Conservation (phyloP, 768 basidiomycete genomes). For the Lanmaoa rubissima region DNA sequence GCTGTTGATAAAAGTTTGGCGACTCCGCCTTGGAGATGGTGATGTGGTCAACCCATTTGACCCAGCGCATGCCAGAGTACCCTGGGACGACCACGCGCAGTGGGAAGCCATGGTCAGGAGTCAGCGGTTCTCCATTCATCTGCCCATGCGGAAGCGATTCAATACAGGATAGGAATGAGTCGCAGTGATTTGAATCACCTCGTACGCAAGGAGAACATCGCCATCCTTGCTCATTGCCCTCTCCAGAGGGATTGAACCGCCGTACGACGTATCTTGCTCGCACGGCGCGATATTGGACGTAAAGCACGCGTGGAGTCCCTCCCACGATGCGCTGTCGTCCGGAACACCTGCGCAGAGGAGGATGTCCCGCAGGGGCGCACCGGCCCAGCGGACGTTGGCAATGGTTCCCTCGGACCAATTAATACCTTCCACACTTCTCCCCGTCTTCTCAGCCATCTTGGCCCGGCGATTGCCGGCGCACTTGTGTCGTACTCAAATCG, state of each 20-base stretch:
- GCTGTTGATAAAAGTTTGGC: constrained; percentile 68
- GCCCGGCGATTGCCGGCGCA: constrained; percentile 68
- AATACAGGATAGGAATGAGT: not conserved
- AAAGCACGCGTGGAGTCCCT: constrained; percentile 54
- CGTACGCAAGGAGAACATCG: constrained; percentile 61
- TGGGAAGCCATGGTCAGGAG: constrained; percentile 63
- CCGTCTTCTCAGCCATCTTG: constrained; percentile 59
- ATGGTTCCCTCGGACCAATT: constrained; percentile 69
- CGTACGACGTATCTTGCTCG: constrained; percentile 61
- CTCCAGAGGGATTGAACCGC: constrained; percentile 57
- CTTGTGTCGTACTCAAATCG: constrained; percentile 19
- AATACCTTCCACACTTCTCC: constrained; percentile 49
- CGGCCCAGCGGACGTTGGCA: constrained; percentile 67
- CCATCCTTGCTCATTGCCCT: constrained; percentile 46
- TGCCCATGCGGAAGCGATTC: not conserved
- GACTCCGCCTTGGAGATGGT: constrained; percentile 52
- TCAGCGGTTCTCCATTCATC: constrained; percentile 65
- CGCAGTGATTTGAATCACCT: constrained; percentile 36
- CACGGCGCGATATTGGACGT: constrained; percentile 58
- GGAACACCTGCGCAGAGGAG: constrained; percentile 45
- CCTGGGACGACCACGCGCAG: constrained; percentile 69
- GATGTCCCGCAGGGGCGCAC: constrained; percentile 55
- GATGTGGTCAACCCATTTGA: constrained; percentile 72
- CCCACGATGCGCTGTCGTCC: constrained; percentile 17
- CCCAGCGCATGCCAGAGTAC: constrained; percentile 67